Base-by-base conservation (phyloP, 129 eudicot species). In the Lactuca sativa region DNA sequence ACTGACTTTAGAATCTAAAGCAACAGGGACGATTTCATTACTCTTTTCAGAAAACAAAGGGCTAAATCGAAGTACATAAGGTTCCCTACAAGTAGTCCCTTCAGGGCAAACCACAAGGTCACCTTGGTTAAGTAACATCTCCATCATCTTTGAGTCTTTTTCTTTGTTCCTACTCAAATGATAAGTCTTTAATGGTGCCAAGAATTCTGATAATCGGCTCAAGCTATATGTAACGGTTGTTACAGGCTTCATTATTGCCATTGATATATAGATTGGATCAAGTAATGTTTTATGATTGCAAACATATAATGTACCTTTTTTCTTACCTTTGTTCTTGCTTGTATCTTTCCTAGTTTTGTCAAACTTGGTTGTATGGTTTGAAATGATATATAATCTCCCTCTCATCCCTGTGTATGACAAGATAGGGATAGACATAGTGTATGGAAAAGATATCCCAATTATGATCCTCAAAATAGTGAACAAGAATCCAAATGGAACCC, bases 61-160 rank as follows among this genome's bases (percentile, higher is more conserved):
- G 71, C 90, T 85, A 17, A 85, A 85, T 44, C 90, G 41, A 1
- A 85, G 73, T 8, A 82, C 38, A 62, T 61, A 85, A 12, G 86
- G 84, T 32, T 85, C 90, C 72, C 90, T 68, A 48, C 90, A 85
- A 64, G 90, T 85, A 18, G 90, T 85, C 44, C 90, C 90, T 69
- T 85, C 86, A 4, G 90, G 90, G 70, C 90, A 85, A 37, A 85
- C 59, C 32, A 76, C 86, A 57, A 85, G 76, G 32, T 78, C 81
- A 15, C 78, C 72, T 18, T 75, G 56, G 54, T 40, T 53, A 31
- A 82, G 78, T 63, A 85, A 51, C 57, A 11, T 62, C 9, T 79
- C 63, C 74, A 85, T 85, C 59, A 70, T 78, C 18, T 47, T 64
- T 5, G 75, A 71, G 69, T 85, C 90, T 7, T 72, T 62, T 57